These are phyloP conservation scores for Pharnaceum exiguum DNA, from an alignment of 148 eudicot genomes.

Conservation along the genomic window DNA sequence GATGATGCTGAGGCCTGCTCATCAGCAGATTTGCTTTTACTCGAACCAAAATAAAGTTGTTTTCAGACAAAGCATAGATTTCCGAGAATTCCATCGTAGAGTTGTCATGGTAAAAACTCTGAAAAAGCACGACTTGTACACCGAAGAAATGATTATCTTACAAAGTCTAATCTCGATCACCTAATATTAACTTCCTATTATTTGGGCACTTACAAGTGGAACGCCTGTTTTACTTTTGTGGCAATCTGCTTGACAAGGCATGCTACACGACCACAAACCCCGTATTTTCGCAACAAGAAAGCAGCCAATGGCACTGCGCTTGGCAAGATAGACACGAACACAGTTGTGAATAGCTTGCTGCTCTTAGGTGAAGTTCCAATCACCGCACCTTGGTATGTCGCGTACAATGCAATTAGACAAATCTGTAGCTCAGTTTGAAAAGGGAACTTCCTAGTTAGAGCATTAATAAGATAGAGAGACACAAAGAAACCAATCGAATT, in stretches of 20 bases:
- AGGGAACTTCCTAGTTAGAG: conserved; percentile 38
- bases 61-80: not conserved
- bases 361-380: conserved; percentile 16
- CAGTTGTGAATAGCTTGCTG: not conserved
- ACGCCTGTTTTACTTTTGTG: no score
- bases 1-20: no score
- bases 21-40: no score
- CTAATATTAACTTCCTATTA: no score
- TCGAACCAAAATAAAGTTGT: no score
- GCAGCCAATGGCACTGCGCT: conserved; percentile 9
- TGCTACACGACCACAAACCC: not conserved
- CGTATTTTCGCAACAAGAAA: conserved; percentile 5
- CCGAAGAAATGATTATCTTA: no score
- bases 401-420: conserved; percentile 27
- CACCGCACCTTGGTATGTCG: conserved; percentile 32
- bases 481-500: conserved; percentile 44
- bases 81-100: no score
- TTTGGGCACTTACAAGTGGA: no score
- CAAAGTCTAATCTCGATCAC: no score
- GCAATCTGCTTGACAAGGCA: not conserved
- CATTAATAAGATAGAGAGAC: conserved; percentile 40
- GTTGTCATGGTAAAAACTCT: no score
- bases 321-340: conserved; percentile 21
- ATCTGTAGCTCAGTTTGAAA: conserved; percentile 38
- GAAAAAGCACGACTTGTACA: no score